Evolutionary conservation across 169 alveolate species (phyloP), one percentile per base, ranked within the genome.

Genomic region (Cryptosporidium bovis): DNA sequence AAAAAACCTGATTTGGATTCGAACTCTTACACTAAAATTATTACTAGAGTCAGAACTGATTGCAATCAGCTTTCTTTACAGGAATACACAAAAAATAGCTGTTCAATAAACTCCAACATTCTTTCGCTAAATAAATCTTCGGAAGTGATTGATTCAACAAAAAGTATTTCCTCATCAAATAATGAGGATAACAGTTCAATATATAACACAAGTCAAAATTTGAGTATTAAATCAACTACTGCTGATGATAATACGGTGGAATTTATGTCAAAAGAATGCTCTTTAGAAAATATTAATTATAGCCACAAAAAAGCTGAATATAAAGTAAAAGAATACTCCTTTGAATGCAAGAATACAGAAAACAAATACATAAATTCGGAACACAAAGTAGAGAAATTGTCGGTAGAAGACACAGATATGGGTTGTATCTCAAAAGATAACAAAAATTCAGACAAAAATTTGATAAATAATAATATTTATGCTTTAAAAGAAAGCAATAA

Each of bases 21-120:
- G 13, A 56, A 69, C 20, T 56, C 58, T 6, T 60, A 68, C 27
- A 27, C 87, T 16, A 77, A 77, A 46, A 55, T n/a, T 36, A 50
- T 62, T 16, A 77, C 87, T 44, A 55, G 71, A n/a, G 87, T 77
- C 7, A 77, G 87, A 77, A 77, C 87, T 10, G 87, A 77, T 34
- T 60, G 77, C 16, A 56, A 77, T 24, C 87, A 77, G 34, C 64
- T 56, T 13, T 50, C 66, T 58, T 27, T 77, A 40, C 69, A 44
- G 27, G 87, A 77, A 27, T 77, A 40, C 31, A 56, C 87, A 29
- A 18, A 68, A 18, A 18, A 18, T 10, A 62, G 8, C 1, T 18
- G 4, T 27, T 8, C 31, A 62, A 62, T 8, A 62, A 6, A 6
- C 10, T 62, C 51, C 5, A 27, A 18, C 36, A 62, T 33, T 18